A percentile compares a stretch with the other conserved stretches of the same genome.
These are phyloP conservation scores for Kwoniella sp. DNA, from an alignment of 768 basidiomycete genomes.

Conservation along the genomic window DNA sequence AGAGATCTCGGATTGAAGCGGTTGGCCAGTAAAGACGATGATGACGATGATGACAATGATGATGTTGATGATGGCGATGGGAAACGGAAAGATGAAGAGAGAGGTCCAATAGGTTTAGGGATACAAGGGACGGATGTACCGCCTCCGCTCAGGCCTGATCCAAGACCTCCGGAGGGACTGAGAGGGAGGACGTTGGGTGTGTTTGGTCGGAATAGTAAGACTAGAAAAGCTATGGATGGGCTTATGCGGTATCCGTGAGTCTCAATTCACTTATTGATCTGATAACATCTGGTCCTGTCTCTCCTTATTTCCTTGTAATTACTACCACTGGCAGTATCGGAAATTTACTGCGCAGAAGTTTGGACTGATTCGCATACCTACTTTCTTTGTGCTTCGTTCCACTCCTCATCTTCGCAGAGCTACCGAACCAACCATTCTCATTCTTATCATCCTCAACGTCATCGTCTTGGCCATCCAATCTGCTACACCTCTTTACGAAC, in stretches of 20 bases:
- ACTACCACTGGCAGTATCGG: too few species aligned
- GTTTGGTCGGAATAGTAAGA: conserved; percentile 68
- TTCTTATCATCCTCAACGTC: conserved; percentile 81
- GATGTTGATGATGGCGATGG: not conserved
- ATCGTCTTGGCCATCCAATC: conserved; percentile 80
- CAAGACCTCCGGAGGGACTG: conserved; percentile 56
- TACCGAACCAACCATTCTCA: conserved; percentile 82
- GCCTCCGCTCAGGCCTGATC: conserved; percentile 27
- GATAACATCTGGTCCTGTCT: too few species aligned
- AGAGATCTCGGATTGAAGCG: conserved; percentile 12
- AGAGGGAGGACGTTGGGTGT: conserved; percentile 78
- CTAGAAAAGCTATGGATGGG: conserved; percentile 69
- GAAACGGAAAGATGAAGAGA: conserved; percentile 10
- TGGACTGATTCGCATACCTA: not conserved
- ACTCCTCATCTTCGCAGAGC: conserved; percentile 60
- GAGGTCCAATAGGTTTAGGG: conserved; percentile 11
- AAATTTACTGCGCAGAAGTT: not conserved
- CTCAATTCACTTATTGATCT: too few species aligned
- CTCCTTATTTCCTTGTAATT: too few species aligned
- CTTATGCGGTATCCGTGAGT: conserved; percentile 73
- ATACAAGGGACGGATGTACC: conserved; percentile 3
- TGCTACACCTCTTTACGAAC: conserved; percentile 60
- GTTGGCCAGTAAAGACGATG: conserved; percentile 24
- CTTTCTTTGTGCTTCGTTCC: conserved; percentile 1
- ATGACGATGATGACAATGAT: conserved; percentile 20